These are phyloP conservation scores for Martensiomyces pterosporus DNA, from an alignment of 192 early-diverging fungal species.

Conservation along the genomic window DNA sequence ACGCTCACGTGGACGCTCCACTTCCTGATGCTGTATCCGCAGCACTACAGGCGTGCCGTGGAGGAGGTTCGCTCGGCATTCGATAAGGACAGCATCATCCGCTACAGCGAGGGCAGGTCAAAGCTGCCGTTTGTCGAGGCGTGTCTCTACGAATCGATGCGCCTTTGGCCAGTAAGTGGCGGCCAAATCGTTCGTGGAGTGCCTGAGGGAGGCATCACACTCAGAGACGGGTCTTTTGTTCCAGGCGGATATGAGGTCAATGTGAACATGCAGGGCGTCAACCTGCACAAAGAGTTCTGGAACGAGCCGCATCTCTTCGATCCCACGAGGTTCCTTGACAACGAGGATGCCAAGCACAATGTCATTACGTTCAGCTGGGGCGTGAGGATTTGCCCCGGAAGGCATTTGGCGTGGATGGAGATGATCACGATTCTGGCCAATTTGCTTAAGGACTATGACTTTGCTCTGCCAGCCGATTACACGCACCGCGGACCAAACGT, in stretches of 20 bases:
- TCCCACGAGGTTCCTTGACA: slow-evolving; percentile 16
- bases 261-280: too few species aligned
- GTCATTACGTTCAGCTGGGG: slow-evolving; percentile 36
- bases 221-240: slow-evolving; percentile 19
- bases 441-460: too few species aligned
- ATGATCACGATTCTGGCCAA: too few species aligned
- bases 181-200: slow-evolving; percentile 19
- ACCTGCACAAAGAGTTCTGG: too few species aligned
- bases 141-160: slow-evolving; percentile 30
- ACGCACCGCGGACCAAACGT: too few species aligned
- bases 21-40: slow-evolving; percentile 17
- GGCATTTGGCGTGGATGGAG: too few species aligned
- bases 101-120: background rate
- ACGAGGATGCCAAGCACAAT: slow-evolving; percentile 13
- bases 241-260: slow-evolving; percentile 14
- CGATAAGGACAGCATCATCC: background rate
- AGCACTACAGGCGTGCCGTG: too few species aligned
- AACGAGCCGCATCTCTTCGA: too few species aligned
- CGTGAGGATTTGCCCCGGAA: slow-evolving; percentile 29
- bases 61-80: background rate
- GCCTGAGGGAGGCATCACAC: background rate
- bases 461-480: too few species aligned
- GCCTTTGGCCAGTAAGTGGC: slow-evolving; percentile 18
- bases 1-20: slow-evolving; percentile 35
- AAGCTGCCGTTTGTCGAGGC: slow-evolving; percentile 24